Conservation (phyloP, 169 alveolate species). For the Hepatocystis sp. region DNA sequence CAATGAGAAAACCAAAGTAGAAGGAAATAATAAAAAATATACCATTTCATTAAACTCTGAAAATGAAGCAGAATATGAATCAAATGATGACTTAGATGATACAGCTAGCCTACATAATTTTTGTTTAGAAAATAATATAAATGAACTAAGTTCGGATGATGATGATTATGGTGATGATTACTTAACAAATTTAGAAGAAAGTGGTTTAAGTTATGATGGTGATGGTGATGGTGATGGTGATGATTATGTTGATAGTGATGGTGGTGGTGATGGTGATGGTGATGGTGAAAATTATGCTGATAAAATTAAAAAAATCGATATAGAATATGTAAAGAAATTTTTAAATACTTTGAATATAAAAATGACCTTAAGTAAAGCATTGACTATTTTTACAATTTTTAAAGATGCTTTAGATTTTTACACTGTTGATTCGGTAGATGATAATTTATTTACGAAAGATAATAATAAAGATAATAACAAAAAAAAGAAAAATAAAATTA, state of each 20-base stretch:
- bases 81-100: too few relatives aligned
- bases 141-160: conserved; percentile 35
- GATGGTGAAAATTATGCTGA: too few relatives aligned
- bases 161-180: too few relatives aligned
- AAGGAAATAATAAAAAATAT: too few relatives aligned
- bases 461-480: conserved; percentile 1
- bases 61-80: neutral
- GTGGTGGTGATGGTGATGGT: too few relatives aligned
- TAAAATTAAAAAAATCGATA: too few relatives aligned
- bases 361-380: conserved; percentile 21
- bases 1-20: too few relatives aligned
- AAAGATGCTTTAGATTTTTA: conserved; percentile 31
- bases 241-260: too few relatives aligned
- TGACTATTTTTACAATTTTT: conserved; percentile 40
- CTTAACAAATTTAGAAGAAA: neutral
- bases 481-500: neutral
- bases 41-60: too few relatives aligned
- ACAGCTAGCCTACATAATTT: conserved; percentile 12
- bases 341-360: conserved; percentile 28
- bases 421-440: conserved; percentile 23
- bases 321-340: conserved; percentile 9
- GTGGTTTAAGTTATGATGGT: neutral
- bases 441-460: conserved; percentile 4
- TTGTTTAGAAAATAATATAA: conserved; percentile 7
- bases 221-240: conserved; percentile 4